Percentiles rank a stretch among this genome's conserved stretches.
These are phyloP conservation scores for Kregervanrija fluxuum DNA, from an alignment of 805 yeast genomes.

Conservation along the genomic window DNA sequence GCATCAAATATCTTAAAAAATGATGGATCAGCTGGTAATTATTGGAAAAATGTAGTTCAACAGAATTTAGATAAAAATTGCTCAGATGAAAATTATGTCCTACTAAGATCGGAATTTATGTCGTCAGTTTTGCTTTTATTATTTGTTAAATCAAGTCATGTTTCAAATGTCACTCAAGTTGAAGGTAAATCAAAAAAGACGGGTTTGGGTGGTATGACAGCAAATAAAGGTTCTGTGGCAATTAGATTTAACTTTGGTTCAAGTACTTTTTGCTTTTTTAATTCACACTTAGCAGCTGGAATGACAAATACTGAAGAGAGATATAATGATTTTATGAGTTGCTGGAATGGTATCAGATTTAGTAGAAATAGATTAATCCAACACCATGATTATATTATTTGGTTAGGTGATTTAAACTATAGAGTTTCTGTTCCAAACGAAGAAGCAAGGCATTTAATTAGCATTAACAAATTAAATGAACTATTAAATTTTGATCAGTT, in stretches of 20 bases:
- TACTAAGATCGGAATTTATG: constrained; percentile 69
- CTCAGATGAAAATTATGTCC: constrained; percentile 38
- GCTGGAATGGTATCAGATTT: constrained; percentile 69
- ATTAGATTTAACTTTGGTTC: constrained; percentile 78
- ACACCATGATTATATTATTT: constrained; percentile 81
- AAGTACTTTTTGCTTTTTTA: constrained; percentile 75
- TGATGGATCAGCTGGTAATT: constrained; percentile 66
- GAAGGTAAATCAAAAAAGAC: constrained; percentile 95
- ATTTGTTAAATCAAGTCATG: constrained; percentile 47
- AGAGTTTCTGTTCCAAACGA: constrained; percentile 69
- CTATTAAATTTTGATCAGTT: constrained; percentile 74
- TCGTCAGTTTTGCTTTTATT: constrained; percentile 59
- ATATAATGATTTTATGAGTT: constrained; percentile 72
- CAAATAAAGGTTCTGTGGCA: constrained; percentile 95
- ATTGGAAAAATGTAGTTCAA: constrained; percentile 70
- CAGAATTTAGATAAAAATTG: constrained; percentile 45
- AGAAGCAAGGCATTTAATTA: constrained; percentile 54
- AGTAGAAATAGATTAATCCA: constrained; percentile 66
- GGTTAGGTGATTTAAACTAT: constrained; percentile 95
- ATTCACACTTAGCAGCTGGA: constrained; percentile 95
- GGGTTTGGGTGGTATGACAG: constrained; percentile 94
- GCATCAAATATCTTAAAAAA: constrained; percentile 87
- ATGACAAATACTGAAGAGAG: constrained; percentile 74
- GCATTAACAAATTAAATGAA: constrained; percentile 35
- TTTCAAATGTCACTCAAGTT: constrained; percentile 60